Percentiles rank a stretch among this genome's conserved stretches.
phyloP scores from a whole-genome alignment of 148 eudicot species.

The Spergularia bocconei region DNA sequence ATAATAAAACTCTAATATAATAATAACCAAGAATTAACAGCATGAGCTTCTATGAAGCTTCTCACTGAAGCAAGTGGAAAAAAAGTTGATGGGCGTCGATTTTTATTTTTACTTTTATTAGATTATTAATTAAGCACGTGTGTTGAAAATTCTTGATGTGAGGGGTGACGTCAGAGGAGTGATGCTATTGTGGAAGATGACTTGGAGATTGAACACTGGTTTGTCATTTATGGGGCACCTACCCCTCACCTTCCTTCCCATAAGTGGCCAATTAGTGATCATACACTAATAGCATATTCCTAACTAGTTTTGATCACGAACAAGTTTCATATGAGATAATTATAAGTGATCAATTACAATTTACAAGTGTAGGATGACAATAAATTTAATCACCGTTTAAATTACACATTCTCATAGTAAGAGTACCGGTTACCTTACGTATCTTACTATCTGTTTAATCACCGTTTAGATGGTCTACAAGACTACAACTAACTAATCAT shows the following conservation, averaged over 20 bases:
- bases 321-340: no score
- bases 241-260: constrained; percentile 27
- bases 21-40: neutral
- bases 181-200: constrained; percentile 12
- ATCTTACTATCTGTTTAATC: no score
- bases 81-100: neutral
- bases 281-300: neutral
- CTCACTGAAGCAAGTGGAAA: constrained; percentile 32
- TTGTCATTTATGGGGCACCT: constrained; percentile 30
- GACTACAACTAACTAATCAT: no score
- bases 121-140: constrained; percentile 33
- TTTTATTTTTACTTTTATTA: neutral
- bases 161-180: constrained; percentile 30
- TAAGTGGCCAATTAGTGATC: neutral
- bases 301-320: no score
- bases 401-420: no score
- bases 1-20: no score
- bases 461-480: no score
- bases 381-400: no score
- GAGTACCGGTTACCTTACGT: no score
- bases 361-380: no score
- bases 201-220: constrained; percentile 20
- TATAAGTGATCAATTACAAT: no score
- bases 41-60: constrained; percentile 32
- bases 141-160: constrained; percentile 20